phyloP scores from a whole-genome alignment of 345 rosid genomes.

The Erodium maritimum region DNA sequence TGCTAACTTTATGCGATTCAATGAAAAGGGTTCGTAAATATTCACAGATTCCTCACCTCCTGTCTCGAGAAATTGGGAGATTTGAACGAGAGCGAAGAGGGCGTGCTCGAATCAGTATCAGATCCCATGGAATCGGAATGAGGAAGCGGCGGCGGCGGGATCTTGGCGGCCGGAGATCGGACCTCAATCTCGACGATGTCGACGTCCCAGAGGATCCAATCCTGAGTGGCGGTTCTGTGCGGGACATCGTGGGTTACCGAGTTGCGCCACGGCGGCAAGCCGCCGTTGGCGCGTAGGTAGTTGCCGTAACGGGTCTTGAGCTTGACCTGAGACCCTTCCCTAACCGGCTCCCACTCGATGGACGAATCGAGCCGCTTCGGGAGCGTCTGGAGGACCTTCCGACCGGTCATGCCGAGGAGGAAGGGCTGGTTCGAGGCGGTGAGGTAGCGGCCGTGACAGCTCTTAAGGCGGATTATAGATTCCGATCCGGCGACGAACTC shows the following conservation, averaged over 20 bases:
- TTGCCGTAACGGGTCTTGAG: constrained; percentile 52
- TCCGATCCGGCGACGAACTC: constrained; percentile 41
- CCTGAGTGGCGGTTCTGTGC: constrained; percentile 56
- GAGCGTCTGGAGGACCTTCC: constrained; percentile 50
- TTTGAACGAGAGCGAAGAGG: constrained; percentile 30
- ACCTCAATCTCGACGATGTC: constrained; percentile 48
- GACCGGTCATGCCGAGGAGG: constrained; percentile 65
- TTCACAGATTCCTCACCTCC: constrained; percentile 34
- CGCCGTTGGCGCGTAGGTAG: constrained; percentile 71
- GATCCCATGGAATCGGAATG: constrained; percentile 12
- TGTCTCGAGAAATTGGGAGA: constrained; percentile 46
- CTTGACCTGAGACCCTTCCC: constrained; percentile 39
- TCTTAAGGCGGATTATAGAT: constrained; percentile 49
- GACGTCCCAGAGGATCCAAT: constrained; percentile 68
- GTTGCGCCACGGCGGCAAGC: constrained; percentile 82
- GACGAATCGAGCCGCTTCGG: constrained; percentile 42
- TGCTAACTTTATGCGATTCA: background rate
- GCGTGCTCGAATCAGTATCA: constrained; percentile 20
- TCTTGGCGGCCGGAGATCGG: constrained; percentile 20
- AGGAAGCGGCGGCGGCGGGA: constrained; percentile 10
- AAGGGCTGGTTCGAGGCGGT: constrained; percentile 77
- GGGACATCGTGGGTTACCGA: constrained; percentile 72
- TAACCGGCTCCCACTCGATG: constrained; percentile 68
- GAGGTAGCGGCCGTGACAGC: constrained; percentile 58
- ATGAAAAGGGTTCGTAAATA: background rate